Evolutionary conservation across 352 stramenopile species (phyloP).

Genomic region (Phytophthora tubulina): DNA sequence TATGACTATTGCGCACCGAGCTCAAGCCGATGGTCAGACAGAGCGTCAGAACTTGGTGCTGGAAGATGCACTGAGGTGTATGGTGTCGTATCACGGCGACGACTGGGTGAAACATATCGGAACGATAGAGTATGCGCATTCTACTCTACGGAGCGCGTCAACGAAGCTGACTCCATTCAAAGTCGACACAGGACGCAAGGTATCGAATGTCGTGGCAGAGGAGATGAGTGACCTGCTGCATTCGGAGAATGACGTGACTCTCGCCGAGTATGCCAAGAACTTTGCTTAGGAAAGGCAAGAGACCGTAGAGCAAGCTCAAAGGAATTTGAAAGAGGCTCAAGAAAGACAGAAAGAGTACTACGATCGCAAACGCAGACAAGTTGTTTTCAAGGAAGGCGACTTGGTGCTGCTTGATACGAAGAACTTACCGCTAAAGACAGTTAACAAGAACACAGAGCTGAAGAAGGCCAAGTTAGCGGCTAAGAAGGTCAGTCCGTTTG

Average conservation of each 20-base stretch:
- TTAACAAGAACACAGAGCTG: conserved; percentile 12
- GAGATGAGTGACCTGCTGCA: conserved; percentile 14
- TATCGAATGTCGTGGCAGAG: conserved; percentile 3
- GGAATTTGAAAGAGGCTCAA: conserved; percentile 23
- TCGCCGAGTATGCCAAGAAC: conserved; percentile 21
- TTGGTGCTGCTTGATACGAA: conserved; percentile 25
- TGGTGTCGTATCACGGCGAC: conserved; percentile 26
- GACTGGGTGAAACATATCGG: conserved; percentile 22
- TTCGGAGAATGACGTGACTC: not conserved
- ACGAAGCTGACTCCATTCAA: conserved; percentile 20
- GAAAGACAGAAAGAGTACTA: conserved; percentile 27
- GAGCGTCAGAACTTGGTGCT: conserved; percentile 23
- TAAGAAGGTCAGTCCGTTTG: conserved; percentile 19
- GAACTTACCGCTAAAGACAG: conserved; percentile 25
- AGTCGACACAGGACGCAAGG: conserved; percentile 28
- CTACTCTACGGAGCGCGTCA: conserved; percentile 22
- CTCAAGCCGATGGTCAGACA: conserved; percentile 30
- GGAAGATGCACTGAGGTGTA: conserved; percentile 26
- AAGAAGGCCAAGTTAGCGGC: conserved; percentile 22
- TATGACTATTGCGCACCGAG: conserved; percentile 31
- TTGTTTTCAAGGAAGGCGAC: conserved; percentile 16
- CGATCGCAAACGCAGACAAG: conserved; percentile 21
- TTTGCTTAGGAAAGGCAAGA: conserved; percentile 19
- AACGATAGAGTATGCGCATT: conserved; percentile 31
- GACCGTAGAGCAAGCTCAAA: conserved; percentile 19